A percentile compares a stretch with the other conserved stretches of the same genome.
Evolutionary conservation across 768 basidiomycete genomes (phyloP).

Genomic region (Mycena galericulata): DNA sequence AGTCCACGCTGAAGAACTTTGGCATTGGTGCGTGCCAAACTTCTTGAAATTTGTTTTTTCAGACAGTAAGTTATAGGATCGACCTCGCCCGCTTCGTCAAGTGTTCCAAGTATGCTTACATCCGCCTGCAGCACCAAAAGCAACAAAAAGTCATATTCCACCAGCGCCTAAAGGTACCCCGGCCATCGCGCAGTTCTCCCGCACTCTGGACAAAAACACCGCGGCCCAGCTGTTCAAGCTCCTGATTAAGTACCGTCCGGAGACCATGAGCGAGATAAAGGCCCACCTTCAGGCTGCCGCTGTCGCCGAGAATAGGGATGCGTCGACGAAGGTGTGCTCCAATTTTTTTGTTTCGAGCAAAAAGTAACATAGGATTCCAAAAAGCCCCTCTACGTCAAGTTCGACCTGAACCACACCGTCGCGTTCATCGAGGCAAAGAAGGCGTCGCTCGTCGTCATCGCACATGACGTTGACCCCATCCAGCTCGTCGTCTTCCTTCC

Average conservation of each 20-base stretch:
- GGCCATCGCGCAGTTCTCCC: conserved; percentile 95
- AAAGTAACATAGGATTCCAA: conserved; percentile 72
- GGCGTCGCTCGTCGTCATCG: conserved; percentile 94
- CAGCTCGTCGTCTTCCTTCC: conserved; percentile 99
- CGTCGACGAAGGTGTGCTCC: conserved; percentile 58
- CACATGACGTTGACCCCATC: conserved; percentile 98
- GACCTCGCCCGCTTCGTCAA: conserved; percentile 98
- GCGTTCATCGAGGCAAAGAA: conserved; percentile 98
- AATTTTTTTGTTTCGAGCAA: not conserved
- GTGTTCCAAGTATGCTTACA: conserved; percentile 99
- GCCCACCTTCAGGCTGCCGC: conserved; percentile 85
- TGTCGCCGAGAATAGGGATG: conserved; percentile 83
- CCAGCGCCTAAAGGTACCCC: conserved; percentile 99
- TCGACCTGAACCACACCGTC: conserved; percentile 96
- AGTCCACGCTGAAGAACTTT: conserved; percentile 91
- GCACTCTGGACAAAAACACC: conserved; percentile 99
- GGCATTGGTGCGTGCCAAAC: conserved; percentile 95
- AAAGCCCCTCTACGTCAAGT: conserved; percentile 96
- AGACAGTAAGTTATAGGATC: conserved; percentile 64
- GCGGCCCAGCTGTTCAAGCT: conserved; percentile 98
- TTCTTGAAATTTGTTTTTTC: conserved; percentile 14
- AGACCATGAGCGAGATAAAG: conserved; percentile 98
- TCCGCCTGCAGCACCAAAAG: conserved; percentile 98
- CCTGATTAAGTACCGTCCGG: conserved; percentile 96
- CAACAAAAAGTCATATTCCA: conserved; percentile 96